Evolutionary conservation across 2,329 filamentous ascomycete genomes (phyloP).

Genomic region (Chaetomium globosum): DNA sequence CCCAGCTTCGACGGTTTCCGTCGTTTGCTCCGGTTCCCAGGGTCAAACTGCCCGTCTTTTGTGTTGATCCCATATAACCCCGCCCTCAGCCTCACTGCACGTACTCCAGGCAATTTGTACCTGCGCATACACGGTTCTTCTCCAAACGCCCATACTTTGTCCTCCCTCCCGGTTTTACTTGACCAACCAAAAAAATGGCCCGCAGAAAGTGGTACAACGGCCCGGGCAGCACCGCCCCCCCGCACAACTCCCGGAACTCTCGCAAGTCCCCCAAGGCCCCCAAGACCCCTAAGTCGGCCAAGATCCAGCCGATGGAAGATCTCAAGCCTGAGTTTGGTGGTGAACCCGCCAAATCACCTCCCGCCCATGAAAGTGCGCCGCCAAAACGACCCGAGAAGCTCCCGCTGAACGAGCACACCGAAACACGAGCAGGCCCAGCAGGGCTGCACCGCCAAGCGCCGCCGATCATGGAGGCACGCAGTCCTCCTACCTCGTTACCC

Average conservation of each 20-base stretch:
- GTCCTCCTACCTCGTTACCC: background rate
- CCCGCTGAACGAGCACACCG: constrained; percentile 3
- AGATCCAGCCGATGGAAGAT: constrained; percentile 29
- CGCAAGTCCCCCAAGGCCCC: background rate
- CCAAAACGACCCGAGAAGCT: constrained; percentile 28
- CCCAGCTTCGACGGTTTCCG: background rate
- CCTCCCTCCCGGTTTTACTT: background rate
- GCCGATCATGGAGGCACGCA: background rate
- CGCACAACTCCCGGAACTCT: too few relatives aligned
- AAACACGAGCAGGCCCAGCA: background rate
- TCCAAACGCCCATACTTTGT: background rate
- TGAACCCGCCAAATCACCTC: constrained; percentile 5
- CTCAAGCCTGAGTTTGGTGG: constrained; percentile 22
- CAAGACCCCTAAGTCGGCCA: background rate
- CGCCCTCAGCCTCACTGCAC: background rate
- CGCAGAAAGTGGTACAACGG: background rate
- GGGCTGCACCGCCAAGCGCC: background rate
- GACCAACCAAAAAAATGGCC: background rate
- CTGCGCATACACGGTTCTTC: background rate
- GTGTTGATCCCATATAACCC: background rate
- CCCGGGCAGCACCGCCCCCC: too few relatives aligned
- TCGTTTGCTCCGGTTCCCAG: background rate
- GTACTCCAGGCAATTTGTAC: background rate
- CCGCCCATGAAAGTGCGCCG: constrained; percentile 14
- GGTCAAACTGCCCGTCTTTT: background rate